Evolutionary conservation across 495 filamentous ascomycete genomes (phyloP), one percentile per base, ranked within the genome.

Genomic region (Zalerion maritima): DNA sequence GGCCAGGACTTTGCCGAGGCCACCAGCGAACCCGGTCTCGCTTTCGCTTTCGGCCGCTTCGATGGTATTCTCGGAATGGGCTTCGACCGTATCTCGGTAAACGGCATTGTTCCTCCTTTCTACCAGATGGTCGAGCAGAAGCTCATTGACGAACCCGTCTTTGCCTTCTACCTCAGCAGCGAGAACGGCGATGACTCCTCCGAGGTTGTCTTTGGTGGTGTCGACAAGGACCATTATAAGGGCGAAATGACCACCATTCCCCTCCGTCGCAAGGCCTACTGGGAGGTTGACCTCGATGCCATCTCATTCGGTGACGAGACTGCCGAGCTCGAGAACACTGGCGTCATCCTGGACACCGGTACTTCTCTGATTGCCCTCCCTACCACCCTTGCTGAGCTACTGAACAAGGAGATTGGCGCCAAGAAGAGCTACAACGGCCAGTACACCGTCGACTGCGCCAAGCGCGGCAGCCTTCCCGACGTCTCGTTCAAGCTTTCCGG

Each of bases 311-410:
- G 89, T 36, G 67, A 81, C 11, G 65, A 71, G 34, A 70, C 69
- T 38, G 89, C 89, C 37, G 78, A 89, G 43, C 75, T 96, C 30
- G 84, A 94, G 25, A 69, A 80, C 64, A 94, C 85, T 25, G 91
- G 91, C 61, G 78, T 83, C 41, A 94, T 99, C 35, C 76, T 99
- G 27, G 91, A 99, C 67, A 99, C 91, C 34, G 91, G 91, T 40
- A 99, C 91, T 51, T 99, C 91, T 21, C 71, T 99, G 45, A 94
- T 94, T 58, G 86, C 86, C 41, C 78, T 99, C 29, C 91, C 91
- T 43, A 77, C 69, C 35, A 81, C 80, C 40, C 66, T 99, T 42
- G 86, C 91, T 32, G 91, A 96, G 67, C 82, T 99, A 39, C 67
- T 97, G 34, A 99, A 99, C 67, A 79, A 80, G 58, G 78, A 96